Base-by-base conservation (phyloP, 208 protist species). In the Wallacemonas sp. region DNA sequence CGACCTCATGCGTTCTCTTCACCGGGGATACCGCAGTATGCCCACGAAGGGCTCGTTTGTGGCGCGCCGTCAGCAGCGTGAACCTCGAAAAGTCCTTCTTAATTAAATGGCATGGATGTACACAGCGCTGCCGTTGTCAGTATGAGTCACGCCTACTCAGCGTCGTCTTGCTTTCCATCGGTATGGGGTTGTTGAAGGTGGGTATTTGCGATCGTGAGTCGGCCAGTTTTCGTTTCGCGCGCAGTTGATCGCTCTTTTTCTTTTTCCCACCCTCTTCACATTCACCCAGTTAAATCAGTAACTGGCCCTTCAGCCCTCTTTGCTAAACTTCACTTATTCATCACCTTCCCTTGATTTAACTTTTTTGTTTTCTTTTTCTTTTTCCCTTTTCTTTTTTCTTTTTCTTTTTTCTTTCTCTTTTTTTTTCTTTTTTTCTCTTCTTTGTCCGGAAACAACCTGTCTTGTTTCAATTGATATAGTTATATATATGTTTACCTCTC, bases 311-410 rank as follows among this genome's bases (percentile, higher is more conserved):
- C 9, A 6, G 36, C 14, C 36, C n/a, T n/a, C n/a, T n/a, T n/a
- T n/a, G n/a, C n/a, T n/a, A n/a, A n/a, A n/a, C 42, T 49, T 12
- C 36, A 41, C 36, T 17, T 41, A 6, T 17, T 41, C 36, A 41
- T 41, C 38, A 27, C 41, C 58, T 46, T 44, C 45, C 26, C 12
- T 19, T 49, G 44, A 22, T 62, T 31, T 62, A 41, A 14, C 9
- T 14, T 17, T 17, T 41, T 41, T 41, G 36, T 14, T 41, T 6
- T 64, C 53, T 55, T 60, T 60, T 66, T 42, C 27, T 60, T 60
- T 66, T 42, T 33, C 51, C 15, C 39, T 34, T 58, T 27, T 66
- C 47, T 1, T 63, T 63, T 55, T 62, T 28, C 22, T 67, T 66
- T 66, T 55, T 68, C 22, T 30, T 36, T 3, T n/a, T 30, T 19